Conservation (phyloP, 177 flowering plant species). For the Vitis hybrid region DNA sequence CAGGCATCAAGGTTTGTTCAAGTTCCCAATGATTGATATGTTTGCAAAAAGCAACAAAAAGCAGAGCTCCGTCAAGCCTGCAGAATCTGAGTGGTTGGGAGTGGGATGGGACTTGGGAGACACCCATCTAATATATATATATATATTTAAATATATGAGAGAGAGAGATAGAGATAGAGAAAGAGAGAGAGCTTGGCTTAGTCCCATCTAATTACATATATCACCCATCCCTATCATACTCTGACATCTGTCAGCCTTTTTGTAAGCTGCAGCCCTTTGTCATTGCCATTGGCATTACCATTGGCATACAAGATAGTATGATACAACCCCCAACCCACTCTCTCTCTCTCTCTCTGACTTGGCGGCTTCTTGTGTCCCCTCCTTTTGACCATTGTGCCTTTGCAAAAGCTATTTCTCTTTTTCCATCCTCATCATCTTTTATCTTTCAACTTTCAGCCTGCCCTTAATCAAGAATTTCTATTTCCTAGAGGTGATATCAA, state of each 20-base stretch:
- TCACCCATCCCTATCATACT: constrained; percentile 5
- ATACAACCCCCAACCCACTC: no score
- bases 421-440: neutral
- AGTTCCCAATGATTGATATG: constrained; percentile 17
- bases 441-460: no score
- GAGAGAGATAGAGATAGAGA: neutral
- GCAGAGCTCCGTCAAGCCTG: neutral
- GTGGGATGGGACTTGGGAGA: neutral
- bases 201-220: constrained; percentile 4
- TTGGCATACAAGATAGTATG: no score
- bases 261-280: no score
- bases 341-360: neutral
- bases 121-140: neutral
- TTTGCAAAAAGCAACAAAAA: constrained; percentile 4
- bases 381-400: constrained; percentile 11
- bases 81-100: constrained; percentile 5
- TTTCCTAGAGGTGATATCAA: no score
- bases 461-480: no score
- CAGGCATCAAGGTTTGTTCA: no score
- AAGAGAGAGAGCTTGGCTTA: neutral
- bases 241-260: constrained; percentile 1
- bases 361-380: constrained; percentile 4
- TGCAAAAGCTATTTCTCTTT: neutral
- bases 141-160: neutral
- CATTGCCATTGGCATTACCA: no score